phyloP scores from a whole-genome alignment of 768 basidiomycete species.

The Clathrus columnatus region DNA sequence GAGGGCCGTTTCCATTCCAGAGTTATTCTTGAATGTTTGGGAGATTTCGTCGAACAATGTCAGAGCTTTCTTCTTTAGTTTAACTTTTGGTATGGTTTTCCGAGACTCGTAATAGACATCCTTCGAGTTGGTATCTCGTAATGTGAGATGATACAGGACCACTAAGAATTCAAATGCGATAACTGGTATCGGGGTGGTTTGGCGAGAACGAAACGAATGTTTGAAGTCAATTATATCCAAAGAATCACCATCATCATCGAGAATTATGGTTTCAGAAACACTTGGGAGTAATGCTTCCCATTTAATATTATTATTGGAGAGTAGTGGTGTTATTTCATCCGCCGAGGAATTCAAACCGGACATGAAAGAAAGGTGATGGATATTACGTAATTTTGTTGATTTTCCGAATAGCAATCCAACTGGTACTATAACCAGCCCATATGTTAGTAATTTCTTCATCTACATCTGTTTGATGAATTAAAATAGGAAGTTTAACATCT shows the following conservation, averaged over 20 bases:
- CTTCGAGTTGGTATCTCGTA: too few relatives aligned
- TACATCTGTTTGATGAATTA: constrained; percentile 22
- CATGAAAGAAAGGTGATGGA: not conserved
- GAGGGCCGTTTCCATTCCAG: not conserved
- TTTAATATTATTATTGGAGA: not conserved
- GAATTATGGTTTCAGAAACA: not conserved
- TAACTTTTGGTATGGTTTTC: too few relatives aligned
- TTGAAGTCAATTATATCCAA: not conserved
- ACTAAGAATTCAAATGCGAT: constrained; percentile 4
- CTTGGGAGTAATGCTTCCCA: not conserved
- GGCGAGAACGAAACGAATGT: not conserved
- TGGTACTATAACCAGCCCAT: constrained; percentile 48
- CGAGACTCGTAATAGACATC: too few relatives aligned
- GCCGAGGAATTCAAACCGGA: not conserved
- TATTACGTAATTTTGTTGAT: not conserved
- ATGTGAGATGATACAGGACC: not conserved
- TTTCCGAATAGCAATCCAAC: constrained; percentile 29
- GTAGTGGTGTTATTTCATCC: not conserved
- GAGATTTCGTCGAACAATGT: not conserved
- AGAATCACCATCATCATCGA: not conserved
- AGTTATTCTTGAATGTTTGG: not conserved
- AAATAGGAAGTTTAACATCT: constrained; percentile 42
- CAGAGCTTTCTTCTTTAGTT: too few relatives aligned
- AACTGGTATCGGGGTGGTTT: not conserved
- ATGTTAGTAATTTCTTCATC: constrained; percentile 16